Evolutionary conservation across 352 stramenopile species (phyloP), one percentile per base, ranked within the genome.

Genomic region (Globisporangium recalcitrans): DNA sequence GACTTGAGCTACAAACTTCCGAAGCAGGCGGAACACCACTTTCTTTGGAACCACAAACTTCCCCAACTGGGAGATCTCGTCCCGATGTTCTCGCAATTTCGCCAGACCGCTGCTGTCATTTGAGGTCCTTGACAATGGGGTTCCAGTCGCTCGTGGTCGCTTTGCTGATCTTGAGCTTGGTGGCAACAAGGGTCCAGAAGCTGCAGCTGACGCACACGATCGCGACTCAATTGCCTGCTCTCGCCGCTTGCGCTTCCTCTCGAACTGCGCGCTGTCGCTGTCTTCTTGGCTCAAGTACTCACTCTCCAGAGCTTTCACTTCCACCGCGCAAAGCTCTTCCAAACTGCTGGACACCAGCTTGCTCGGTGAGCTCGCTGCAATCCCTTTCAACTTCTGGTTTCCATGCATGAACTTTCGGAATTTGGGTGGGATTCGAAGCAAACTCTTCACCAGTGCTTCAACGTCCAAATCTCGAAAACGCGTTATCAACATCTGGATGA

Each of bases 211-310:
- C 46, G 58, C 68, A 52, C 65, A 63, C 0, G 80, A 88, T 27
- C 80, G 46, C n/a, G 64, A 59, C n/a, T 74, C 68, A 46, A 88
- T 78, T 14, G 82, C 71, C 52, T 79, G 60, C 42, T 85, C 70
- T 58, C 70, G 63, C 44, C 74, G 63, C 47, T 87, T 86, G 27
- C 79, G 65, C 40, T 89, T 87, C 8, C 69, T 65, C 32, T 72
- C 66, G 6, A 53, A 58, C 9, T 29, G 68, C 4, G 48, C 38
- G 5, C 16, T 52, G 10, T 71, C 48, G 32, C 27, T 71, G 32
- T 82, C 76, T 52, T 59, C 60, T 63, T 92, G 82, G 29, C 70
- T 92, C 21, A 85, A 27, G 51, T 89, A 91, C 52, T 72, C 81
- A 42, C 80, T 78, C 46, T 85, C 71, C 10, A 85, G 52, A 2